Conservation (phyloP, 371 early-diverging fungal genomes). For the Zopfochytrium polystomum region DNA sequence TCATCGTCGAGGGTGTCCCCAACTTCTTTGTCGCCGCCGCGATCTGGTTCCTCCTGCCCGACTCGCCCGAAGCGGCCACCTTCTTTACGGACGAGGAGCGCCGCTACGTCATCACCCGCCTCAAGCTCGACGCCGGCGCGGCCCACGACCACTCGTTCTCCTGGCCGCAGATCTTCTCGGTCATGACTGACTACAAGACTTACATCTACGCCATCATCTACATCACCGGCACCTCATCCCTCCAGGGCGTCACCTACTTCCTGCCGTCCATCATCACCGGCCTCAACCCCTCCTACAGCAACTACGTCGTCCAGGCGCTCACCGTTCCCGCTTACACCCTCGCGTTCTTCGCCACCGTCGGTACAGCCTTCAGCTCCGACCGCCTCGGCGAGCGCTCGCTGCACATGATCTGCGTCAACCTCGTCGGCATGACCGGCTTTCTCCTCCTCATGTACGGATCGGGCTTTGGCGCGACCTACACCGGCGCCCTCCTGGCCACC, state of each 20-base stretch:
- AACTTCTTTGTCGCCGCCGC: constrained; percentile 58
- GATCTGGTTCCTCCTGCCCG: constrained; percentile 61
- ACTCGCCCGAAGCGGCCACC: constrained; percentile 65
- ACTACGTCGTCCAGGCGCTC: not conserved
- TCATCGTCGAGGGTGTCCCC: constrained; percentile 70
- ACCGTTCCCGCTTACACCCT: constrained; percentile 7
- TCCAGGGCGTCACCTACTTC: constrained; percentile 62
- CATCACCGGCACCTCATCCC: constrained; percentile 60
- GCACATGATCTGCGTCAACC: constrained; percentile 38
- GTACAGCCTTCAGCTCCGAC: constrained; percentile 15
- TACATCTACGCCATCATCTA: constrained; percentile 56
- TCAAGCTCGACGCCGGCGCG: constrained; percentile 56
- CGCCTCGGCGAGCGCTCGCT: constrained; percentile 36
- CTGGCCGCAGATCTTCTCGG: constrained; percentile 56
- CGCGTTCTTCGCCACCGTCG: constrained; percentile 2
- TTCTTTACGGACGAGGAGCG: constrained; percentile 50
- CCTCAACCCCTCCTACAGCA: constrained; percentile 40
- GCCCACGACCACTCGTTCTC: constrained; percentile 60
- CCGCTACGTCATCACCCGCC: constrained; percentile 3
- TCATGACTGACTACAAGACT: constrained; percentile 57
- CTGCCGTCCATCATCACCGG: constrained; percentile 67
- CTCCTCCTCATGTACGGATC: constrained; percentile 30
- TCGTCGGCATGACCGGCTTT: constrained; percentile 35
- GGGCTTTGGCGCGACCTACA: constrained; percentile 28
- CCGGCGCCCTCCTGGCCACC: constrained; percentile 34